phyloP scores from a whole-genome alignment of 352 stramenopile species.

The Elongisporangium prolatum region DNA sequence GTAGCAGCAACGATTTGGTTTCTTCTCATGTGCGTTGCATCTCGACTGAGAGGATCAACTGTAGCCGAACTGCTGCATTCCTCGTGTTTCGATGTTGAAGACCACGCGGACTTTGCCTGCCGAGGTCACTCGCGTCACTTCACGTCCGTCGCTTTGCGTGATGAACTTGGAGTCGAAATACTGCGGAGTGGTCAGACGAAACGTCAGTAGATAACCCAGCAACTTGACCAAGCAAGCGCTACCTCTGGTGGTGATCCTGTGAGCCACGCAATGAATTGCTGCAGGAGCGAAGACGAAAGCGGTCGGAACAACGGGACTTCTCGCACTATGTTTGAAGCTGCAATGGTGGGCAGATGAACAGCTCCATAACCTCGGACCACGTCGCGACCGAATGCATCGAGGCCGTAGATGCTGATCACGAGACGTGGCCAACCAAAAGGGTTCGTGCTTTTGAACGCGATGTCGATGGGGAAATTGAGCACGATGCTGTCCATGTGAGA shows the following conservation, averaged over 20 bases:
- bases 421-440: constrained; percentile 93
- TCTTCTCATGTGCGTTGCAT: constrained; percentile 20
- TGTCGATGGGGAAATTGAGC: constrained; percentile 95
- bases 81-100: constrained; percentile 59
- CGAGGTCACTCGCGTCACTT: constrained; percentile 62
- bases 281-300: constrained; percentile 76
- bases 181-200: constrained; percentile 11
- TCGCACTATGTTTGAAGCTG: constrained; percentile 44
- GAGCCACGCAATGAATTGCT: constrained; percentile 88
- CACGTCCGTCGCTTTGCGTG: constrained; percentile 57
- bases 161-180: constrained; percentile 89
- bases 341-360: constrained; percentile 68
- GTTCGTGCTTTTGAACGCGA: constrained; percentile 95
- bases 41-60: constrained; percentile 3
- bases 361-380: constrained; percentile 91
- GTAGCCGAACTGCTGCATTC: constrained; percentile 49
- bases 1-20: background rate
- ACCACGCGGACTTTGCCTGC: constrained; percentile 43
- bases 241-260: constrained; percentile 77
- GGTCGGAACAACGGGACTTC: constrained; percentile 88
- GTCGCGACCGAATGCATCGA: constrained; percentile 90
- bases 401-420: constrained; percentile 81
- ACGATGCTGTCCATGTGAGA: constrained; percentile 66
- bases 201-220: background rate
- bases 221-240: too few relatives aligned